Conservation (phyloP, 2,329 filamentous ascomycete species). For the Sclerotinia minor region DNA sequence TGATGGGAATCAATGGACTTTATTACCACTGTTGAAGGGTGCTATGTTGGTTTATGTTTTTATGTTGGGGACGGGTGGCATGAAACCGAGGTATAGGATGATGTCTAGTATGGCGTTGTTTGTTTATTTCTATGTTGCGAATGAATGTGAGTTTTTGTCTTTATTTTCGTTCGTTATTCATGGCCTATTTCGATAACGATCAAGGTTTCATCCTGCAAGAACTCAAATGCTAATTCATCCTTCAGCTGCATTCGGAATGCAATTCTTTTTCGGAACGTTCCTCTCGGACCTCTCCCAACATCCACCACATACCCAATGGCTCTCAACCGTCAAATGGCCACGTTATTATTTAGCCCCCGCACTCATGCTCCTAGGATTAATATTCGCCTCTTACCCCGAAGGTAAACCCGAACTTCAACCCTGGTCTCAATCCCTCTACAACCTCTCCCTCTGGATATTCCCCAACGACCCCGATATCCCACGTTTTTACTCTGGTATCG, state of each 20-base stretch:
- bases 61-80: conserved; percentile 52
- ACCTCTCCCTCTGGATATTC: conserved; percentile 48
- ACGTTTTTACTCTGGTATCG: conserved; percentile 52
- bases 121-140: conserved; percentile 48
- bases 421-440: conserved; percentile 53
- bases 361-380: conserved; percentile 54
- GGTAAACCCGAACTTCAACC: conserved; percentile 52
- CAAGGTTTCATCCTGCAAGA: accelerated
- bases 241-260: conserved; percentile 53
- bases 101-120: conserved; percentile 49
- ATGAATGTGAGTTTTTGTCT: conserved; percentile 35
- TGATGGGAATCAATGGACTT: conserved; percentile 60
- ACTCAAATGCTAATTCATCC: conserved; percentile 19
- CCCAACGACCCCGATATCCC: conserved; percentile 50
- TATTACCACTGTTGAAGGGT: conserved; percentile 55
- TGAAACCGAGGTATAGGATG: conserved; percentile 53
- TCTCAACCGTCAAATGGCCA: conserved; percentile 47
- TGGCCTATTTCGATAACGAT: background rate
- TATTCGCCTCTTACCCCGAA: conserved; percentile 61
- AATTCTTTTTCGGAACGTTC: conserved; percentile 63
- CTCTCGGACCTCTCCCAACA: conserved; percentile 59
- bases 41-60: conserved; percentile 57
- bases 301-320: conserved; percentile 50
- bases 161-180: background rate
- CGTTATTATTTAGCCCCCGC: conserved; percentile 49